phyloP scores from a whole-genome alignment of 805 yeast genomes.

The Zygosaccharomyces gambellarensis region DNA sequence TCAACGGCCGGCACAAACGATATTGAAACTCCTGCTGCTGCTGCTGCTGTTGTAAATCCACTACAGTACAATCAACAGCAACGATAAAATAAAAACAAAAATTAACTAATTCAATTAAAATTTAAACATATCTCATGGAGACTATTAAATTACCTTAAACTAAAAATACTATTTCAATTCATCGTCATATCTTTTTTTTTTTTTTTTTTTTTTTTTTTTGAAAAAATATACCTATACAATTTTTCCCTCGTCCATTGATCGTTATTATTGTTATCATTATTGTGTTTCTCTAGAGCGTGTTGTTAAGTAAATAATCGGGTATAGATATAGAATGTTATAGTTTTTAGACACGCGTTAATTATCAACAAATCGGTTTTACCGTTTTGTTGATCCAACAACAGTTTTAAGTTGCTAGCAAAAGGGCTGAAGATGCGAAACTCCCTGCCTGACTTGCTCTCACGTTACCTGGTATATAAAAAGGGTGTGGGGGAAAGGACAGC shows the following conservation, averaged over 20 bases:
- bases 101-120: neutral
- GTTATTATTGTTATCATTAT: neutral
- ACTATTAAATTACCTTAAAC: neutral
- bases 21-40: neutral
- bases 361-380: neutral
- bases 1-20: neutral
- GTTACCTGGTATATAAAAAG: neutral
- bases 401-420: conserved; percentile 1
- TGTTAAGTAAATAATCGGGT: conserved; percentile 1
- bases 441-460: neutral
- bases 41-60: neutral
- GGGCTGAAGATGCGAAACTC: neutral
- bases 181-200: neutral
- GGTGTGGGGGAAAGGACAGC: neutral
- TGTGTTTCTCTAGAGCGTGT: conserved; percentile 1
- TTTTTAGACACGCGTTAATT: conserved; percentile 3
- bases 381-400: conserved; percentile 4
- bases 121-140: neutral
- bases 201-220: neutral
- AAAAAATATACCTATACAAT: conserved; percentile 2
- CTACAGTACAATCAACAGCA: neutral
- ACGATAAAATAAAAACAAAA: neutral
- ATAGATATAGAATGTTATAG: conserved; percentile 4
- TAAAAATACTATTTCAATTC: neutral
- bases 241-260: neutral